A percentile compares a stretch with the other conserved stretches of the same genome.
Evolutionary conservation across 495 filamentous ascomycete genomes (phyloP).

Genomic region (Neurospora tetrasperma): DNA sequence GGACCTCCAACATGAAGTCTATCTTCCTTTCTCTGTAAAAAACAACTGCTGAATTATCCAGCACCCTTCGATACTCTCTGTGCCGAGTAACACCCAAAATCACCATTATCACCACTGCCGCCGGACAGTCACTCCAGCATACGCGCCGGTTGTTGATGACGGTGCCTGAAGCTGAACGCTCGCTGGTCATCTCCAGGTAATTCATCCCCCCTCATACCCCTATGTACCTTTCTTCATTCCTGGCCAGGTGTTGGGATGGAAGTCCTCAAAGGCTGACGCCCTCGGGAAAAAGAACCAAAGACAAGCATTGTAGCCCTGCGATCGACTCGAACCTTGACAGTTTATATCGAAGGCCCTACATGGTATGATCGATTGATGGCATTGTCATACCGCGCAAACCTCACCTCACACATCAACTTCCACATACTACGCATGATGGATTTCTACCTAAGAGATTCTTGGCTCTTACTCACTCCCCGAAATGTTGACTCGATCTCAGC

Average conservation of each 20-base stretch:
- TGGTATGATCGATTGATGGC: neutral
- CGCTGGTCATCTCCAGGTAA: neutral
- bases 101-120: neutral
- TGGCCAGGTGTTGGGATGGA: neutral
- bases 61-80: neutral
- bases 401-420: neutral
- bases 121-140: neutral
- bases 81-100: neutral
- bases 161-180: neutral
- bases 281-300: neutral
- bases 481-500: neutral
- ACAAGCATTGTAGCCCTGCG: neutral
- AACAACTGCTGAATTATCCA: neutral
- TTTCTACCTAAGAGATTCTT: neutral
- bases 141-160: neutral
- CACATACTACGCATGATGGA: neutral
- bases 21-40: neutral
- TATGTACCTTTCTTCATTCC: neutral
- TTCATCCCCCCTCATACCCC: neutral
- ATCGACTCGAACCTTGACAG: neutral
- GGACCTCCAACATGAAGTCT: neutral
- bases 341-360: neutral
- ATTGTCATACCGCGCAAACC: neutral
- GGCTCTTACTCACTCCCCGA: neutral
- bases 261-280: neutral